phyloP scores from a whole-genome alignment of 805 yeast species.

The Pichia thaimueangensis region DNA sequence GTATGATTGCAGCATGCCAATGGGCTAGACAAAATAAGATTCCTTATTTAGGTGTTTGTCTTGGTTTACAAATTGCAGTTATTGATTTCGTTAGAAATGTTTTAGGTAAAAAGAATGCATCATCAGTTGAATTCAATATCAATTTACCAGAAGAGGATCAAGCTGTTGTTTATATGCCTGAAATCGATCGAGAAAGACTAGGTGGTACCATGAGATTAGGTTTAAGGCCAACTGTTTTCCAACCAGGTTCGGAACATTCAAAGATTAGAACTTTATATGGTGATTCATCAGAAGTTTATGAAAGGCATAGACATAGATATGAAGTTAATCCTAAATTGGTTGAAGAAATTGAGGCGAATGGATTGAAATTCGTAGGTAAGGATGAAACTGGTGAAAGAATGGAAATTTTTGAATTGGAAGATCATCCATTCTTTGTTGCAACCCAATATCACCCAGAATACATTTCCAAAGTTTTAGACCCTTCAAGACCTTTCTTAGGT shows the following conservation, averaged over 20 bases:
- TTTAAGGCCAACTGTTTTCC: constrained; percentile 81
- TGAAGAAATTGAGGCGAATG: constrained; percentile 61
- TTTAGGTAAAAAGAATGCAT: constrained; percentile 59
- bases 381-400: constrained; percentile 88
- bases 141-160: constrained; percentile 56
- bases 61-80: constrained; percentile 95
- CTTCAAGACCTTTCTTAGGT: constrained; percentile 94
- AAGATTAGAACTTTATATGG: constrained; percentile 76
- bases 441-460: constrained; percentile 99
- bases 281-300: constrained; percentile 58
- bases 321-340: constrained; percentile 89
- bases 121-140: constrained; percentile 76
- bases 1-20: constrained; percentile 94
- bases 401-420: constrained; percentile 84
- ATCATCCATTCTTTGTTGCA: constrained; percentile 88
- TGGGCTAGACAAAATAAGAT: constrained; percentile 96
- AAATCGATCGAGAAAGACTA: constrained; percentile 87
- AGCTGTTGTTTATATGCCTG: constrained; percentile 96
- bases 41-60: constrained; percentile 95
- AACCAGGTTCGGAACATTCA: constrained; percentile 50
- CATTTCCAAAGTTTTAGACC: constrained; percentile 91
- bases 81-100: constrained; percentile 86
- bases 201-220: constrained; percentile 99
- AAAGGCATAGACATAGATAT: constrained; percentile 98
- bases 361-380: constrained; percentile 85